Conservation (phyloP, 1,284 basidiomycete genomes). For the Anthracocystis setariae region DNA sequence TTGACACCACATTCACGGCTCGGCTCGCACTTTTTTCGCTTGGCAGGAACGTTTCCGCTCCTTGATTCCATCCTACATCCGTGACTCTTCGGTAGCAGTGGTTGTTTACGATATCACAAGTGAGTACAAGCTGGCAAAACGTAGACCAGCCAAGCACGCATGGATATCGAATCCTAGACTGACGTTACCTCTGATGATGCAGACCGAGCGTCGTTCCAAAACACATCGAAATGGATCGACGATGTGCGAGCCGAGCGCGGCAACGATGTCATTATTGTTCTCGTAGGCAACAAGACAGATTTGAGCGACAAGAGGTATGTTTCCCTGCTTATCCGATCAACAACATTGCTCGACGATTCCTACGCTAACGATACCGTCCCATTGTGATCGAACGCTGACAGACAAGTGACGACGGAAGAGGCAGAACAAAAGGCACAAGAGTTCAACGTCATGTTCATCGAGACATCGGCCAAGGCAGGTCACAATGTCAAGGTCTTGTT, state of each 20-base stretch:
- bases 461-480: constrained; percentile 98
- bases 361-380: constrained; percentile 3
- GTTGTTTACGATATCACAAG: constrained; percentile 99
- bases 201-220: constrained; percentile 94
- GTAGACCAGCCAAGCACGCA: too few species aligned
- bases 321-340: neutral
- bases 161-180: too few species aligned
- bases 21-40: too few species aligned
- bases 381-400: constrained; percentile 5
- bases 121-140: constrained; percentile 72
- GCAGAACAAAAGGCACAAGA: constrained; percentile 92
- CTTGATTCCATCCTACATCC: constrained; percentile 97
- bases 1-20: too few species aligned
- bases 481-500: constrained; percentile 99
- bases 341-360: neutral
- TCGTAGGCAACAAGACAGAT: constrained; percentile 99
- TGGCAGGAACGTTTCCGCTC: constrained; percentile 98
- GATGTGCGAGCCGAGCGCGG: constrained; percentile 97
- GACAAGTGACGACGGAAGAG: constrained; percentile 98
- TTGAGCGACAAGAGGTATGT: constrained; percentile 66
- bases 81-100: constrained; percentile 97
- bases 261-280: constrained; percentile 96
- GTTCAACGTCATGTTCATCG: constrained; percentile 97
- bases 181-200: neutral
- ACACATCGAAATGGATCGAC: constrained; percentile 99